Conservation (phyloP, 768 basidiomycete species). For the Coprinopsis strossmayeri region DNA sequence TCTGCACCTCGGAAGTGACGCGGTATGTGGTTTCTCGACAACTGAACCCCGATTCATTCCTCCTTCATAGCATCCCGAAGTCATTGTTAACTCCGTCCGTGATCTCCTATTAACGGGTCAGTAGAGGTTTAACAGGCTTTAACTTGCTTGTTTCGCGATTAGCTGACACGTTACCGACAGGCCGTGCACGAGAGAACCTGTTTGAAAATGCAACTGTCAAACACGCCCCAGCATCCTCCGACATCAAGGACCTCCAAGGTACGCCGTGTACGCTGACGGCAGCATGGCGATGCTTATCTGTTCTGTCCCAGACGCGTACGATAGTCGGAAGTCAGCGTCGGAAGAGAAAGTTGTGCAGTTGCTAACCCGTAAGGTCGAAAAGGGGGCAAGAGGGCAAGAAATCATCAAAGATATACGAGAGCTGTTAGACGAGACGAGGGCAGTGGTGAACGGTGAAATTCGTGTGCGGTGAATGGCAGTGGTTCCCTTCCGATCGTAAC, state of each 20-base stretch:
- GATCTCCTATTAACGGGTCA: no score
- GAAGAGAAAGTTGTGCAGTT: neutral
- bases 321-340: neutral
- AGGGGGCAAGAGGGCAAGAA: neutral
- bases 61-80: no score
- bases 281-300: neutral
- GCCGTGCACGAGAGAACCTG: no score
- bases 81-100: no score
- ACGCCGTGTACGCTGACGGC: neutral
- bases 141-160: no score
- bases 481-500: neutral
- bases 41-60: no score
- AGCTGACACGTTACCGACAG: no score
- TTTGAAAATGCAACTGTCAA: no score
- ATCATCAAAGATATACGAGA: neutral
- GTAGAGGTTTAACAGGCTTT: no score
- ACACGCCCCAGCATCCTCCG: no score
- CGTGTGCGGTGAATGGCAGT: neutral
- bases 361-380: neutral
- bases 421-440: neutral
- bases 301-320: neutral
- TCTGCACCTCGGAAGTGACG: no score
- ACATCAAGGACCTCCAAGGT: neutral
- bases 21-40: no score
- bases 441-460: neutral